Conservation (phyloP, 2,329 filamentous ascomycete species). For the Didymella glomerata region DNA sequence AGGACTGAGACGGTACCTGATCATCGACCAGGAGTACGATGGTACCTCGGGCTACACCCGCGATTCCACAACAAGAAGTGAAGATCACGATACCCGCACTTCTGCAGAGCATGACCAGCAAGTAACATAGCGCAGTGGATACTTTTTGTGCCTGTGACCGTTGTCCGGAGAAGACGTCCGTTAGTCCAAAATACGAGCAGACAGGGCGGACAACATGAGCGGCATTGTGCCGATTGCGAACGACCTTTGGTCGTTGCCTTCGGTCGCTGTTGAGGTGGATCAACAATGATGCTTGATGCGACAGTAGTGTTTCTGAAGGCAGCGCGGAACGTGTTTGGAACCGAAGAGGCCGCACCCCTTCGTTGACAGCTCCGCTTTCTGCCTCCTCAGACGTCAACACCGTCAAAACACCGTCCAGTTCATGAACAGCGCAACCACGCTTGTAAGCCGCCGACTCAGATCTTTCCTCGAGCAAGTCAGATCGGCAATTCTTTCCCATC, state of each 20-base stretch:
- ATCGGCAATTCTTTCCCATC: slow-evolving; percentile 10
- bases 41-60: neutral
- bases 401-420: slow-evolving; percentile 8
- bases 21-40: slow-evolving; percentile 1
- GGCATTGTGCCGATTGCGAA: slow-evolving; percentile 2
- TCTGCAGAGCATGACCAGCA: neutral
- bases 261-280: neutral
- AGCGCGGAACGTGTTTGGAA: slow-evolving; percentile 10
- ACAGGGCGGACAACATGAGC: neutral
- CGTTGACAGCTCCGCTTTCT: slow-evolving; percentile 3
- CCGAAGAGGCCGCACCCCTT: slow-evolving; percentile 9
- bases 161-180: neutral
- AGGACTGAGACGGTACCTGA: slow-evolving; percentile 3
- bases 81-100: neutral
- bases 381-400: slow-evolving; percentile 19
- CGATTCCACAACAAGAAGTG: neutral
- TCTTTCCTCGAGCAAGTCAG: slow-evolving; percentile 9
- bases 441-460: slow-evolving; percentile 10
- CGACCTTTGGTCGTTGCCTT: neutral
- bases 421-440: slow-evolving; percentile 4
- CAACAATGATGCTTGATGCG: neutral
- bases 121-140: neutral
- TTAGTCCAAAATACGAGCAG: neutral
- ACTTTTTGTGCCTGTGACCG: neutral
- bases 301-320: slow-evolving; percentile 15